A percentile compares a stretch with the other conserved stretches of the same genome.
Conservation (phyloP, 345 rosid species). For the Triadica sebifera region DNA sequence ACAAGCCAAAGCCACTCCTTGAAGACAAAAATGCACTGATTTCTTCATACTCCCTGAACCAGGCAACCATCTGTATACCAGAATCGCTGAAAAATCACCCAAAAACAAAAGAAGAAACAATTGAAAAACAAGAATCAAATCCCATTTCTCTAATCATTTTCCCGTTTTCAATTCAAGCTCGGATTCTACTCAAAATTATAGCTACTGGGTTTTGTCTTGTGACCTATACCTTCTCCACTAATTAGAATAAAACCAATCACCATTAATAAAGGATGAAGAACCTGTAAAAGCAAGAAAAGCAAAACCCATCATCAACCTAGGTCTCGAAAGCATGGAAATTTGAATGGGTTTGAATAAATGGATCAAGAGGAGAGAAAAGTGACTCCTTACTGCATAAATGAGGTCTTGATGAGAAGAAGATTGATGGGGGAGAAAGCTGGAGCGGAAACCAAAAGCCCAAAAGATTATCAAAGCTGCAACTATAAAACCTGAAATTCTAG, state of each 20-base stretch:
- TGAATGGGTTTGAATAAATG: constrained; percentile 3
- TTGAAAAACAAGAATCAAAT: constrained; percentile 6
- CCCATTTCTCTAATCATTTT: not conserved
- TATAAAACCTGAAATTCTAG: constrained; percentile 58
- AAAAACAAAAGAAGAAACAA: too few relatives aligned
- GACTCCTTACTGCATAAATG: constrained; percentile 50
- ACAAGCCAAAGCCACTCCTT: constrained; percentile 79
- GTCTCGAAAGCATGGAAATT: not conserved
- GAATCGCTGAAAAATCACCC: constrained; percentile 52
- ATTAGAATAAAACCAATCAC: constrained; percentile 89
- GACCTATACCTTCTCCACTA: constrained; percentile 84
- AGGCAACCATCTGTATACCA: constrained; percentile 88
- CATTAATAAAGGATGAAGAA: constrained; percentile 82
- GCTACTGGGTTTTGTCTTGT: not conserved
- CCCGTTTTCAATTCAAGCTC: too few relatives aligned
- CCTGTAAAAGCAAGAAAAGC: constrained; percentile 33
- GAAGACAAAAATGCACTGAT: constrained; percentile 78
- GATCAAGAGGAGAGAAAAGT: not conserved
- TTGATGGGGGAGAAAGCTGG: constrained; percentile 53
- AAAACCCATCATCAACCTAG: not conserved
- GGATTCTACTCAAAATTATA: too few relatives aligned
- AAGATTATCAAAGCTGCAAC: constrained; percentile 58
- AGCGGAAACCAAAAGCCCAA: constrained; percentile 64
- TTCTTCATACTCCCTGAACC: constrained; percentile 85
- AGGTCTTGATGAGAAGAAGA: constrained; percentile 51